A percentile compares a stretch with the other conserved stretches of the same genome.
phyloP scores from a whole-genome alignment of 2,329 filamentous ascomycete genomes.

The Paramyrothecium sp. region DNA sequence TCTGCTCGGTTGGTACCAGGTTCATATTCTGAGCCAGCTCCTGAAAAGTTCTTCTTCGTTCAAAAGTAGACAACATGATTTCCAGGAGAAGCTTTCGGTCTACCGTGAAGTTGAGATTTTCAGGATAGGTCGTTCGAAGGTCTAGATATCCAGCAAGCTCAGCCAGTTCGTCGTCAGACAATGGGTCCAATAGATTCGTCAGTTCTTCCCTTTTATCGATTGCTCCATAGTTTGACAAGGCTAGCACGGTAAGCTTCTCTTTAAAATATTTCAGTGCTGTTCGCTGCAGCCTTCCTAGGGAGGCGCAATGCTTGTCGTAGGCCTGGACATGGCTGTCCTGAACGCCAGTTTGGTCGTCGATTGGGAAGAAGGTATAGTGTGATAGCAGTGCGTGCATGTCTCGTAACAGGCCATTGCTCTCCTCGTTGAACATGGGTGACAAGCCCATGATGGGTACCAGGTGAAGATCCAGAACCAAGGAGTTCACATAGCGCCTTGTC shows the following conservation, averaged over 20 bases:
- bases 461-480: constrained; percentile 82
- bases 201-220: constrained; percentile 81
- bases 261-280: constrained; percentile 79
- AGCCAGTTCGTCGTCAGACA: constrained; percentile 73
- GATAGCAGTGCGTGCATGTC: constrained; percentile 78
- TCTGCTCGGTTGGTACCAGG: constrained; percentile 79
- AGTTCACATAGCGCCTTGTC: constrained; percentile 90
- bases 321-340: constrained; percentile 71
- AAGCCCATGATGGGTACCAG: constrained; percentile 73
- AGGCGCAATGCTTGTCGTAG: constrained; percentile 76
- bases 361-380: constrained; percentile 85
- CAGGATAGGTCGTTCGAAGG: constrained; percentile 81
- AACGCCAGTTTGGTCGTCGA: constrained; percentile 85
- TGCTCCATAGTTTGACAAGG: constrained; percentile 87
- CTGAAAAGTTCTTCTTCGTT: constrained; percentile 78
- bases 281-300: constrained; percentile 76
- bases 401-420: constrained; percentile 73
- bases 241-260: constrained; percentile 85
- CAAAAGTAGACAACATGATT: constrained; percentile 70
- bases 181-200: constrained; percentile 66
- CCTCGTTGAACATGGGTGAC: constrained; percentile 74
- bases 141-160: constrained; percentile 69
- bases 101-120: constrained; percentile 60
- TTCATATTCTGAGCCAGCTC: constrained; percentile 70
- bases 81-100: constrained; percentile 69